Evolutionary conservation across 495 filamentous ascomycete species (phyloP).

Genomic region (Daldinia bambusicola): DNA sequence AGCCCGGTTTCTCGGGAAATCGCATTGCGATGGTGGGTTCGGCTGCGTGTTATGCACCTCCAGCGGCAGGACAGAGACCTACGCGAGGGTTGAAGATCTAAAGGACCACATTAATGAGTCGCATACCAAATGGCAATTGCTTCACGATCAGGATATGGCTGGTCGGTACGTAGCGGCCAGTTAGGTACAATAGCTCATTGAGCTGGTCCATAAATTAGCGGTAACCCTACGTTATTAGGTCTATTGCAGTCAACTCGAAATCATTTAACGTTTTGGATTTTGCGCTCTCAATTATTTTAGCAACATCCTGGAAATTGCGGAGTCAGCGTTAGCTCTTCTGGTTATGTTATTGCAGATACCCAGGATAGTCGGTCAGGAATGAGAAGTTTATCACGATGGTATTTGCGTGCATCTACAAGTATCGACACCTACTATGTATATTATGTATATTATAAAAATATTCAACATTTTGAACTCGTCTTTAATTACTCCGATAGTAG

Average conservation of each 20-base stretch:
- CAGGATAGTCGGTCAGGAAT: background rate
- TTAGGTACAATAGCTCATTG: too few species aligned
- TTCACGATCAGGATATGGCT: slow-evolving; percentile 54
- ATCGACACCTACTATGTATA: too few species aligned
- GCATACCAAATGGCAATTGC: slow-evolving; percentile 56
- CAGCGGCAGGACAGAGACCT: slow-evolving; percentile 50
- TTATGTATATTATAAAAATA: too few species aligned
- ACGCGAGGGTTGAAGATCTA: slow-evolving; percentile 44
- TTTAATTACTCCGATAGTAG: too few species aligned
- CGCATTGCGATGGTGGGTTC: slow-evolving; percentile 50
- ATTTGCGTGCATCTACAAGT: background rate
- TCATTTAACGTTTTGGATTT: background rate
- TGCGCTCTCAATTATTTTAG: background rate
- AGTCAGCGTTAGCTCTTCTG: background rate
- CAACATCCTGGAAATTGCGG: background rate
- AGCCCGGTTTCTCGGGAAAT: slow-evolving; percentile 53
- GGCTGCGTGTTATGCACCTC: slow-evolving; percentile 45
- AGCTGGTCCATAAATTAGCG: background rate
- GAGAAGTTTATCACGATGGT: background rate
- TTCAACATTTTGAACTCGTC: too few species aligned
- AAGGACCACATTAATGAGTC: slow-evolving; percentile 49
- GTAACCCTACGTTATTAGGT: background rate
- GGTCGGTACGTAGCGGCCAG: slow-evolving; percentile 12
- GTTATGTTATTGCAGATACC: slow-evolving; percentile 1
- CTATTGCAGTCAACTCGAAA: background rate